Conservation (phyloP, 1,284 basidiomycete species). For the Malassezia psittaci region DNA sequence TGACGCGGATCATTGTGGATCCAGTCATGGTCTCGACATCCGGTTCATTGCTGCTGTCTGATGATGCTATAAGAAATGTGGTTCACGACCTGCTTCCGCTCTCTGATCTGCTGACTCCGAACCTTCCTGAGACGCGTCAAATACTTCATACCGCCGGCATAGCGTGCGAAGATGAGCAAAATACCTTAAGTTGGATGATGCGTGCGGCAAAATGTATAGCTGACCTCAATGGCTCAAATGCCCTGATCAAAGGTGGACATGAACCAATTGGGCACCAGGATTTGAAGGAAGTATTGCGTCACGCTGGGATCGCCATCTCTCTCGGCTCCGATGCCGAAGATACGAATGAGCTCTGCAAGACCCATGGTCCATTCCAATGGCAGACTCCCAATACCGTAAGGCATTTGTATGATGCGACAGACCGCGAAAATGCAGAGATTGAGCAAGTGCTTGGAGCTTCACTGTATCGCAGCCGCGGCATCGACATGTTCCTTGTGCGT, state of each 20-base stretch:
- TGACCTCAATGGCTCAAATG: constrained; percentile 54
- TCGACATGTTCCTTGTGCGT: background rate
- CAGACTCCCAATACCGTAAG: background rate
- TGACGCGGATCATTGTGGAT: constrained; percentile 37
- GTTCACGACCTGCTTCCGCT: constrained; percentile 62
- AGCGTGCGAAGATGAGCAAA: no score
- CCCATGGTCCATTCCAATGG: background rate
- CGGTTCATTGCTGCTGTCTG: constrained; percentile 66
- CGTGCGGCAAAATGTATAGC: constrained; percentile 56
- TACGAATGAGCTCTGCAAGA: background rate
- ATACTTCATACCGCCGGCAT: constrained; percentile 51
- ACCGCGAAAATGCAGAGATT: background rate
- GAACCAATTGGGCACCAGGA: constrained; percentile 38
- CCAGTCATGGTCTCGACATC: constrained; percentile 90
- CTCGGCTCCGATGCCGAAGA: background rate
- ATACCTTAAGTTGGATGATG: constrained; percentile 18
- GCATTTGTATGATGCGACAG: no score
- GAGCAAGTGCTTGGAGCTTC: constrained; percentile 6
- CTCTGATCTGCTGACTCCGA: constrained; percentile 71
- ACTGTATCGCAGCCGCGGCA: background rate
- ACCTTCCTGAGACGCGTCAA: constrained; percentile 66
- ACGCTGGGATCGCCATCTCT: background rate
- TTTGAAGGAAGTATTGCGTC: constrained; percentile 13
- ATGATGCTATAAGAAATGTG: constrained; percentile 59
- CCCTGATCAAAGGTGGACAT: constrained; percentile 84